Conservation (phyloP, 2,329 filamentous ascomycete species). For the Endoconidiophora laricicola region DNA sequence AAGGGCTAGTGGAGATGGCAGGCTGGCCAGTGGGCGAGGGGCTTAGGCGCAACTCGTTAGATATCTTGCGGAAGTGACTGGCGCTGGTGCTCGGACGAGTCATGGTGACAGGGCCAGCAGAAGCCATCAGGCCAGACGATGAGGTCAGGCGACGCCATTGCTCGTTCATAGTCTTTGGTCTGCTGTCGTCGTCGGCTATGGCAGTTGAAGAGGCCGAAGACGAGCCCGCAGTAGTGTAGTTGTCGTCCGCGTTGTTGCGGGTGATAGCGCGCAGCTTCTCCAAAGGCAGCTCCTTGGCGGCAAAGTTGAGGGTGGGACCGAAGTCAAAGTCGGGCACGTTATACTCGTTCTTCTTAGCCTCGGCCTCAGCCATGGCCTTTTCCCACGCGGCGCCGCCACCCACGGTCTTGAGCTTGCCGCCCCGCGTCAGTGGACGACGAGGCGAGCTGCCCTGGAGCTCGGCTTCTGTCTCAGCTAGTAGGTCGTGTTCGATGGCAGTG, state of each 20-base stretch:
- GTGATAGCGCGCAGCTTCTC: conserved; percentile 9
- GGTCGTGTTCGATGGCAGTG: conserved; percentile 15
- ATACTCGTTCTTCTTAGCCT: conserved; percentile 20
- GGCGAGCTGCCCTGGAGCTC: conserved; percentile 32
- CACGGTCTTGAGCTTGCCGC: conserved; percentile 61
- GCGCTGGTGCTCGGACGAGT: conserved; percentile 3
- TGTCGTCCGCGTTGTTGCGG: neutral
- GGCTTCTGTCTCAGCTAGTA: too few species aligned
- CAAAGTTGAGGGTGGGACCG: conserved; percentile 62
- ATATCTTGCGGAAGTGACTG: conserved; percentile 11
- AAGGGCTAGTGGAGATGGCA: neutral
- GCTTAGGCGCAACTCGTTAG: conserved; percentile 3
- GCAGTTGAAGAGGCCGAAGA: neutral
- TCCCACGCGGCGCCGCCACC: conserved; percentile 30
- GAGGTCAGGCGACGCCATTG: conserved; percentile 11
- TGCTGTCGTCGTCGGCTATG: neutral
- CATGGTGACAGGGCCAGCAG: neutral
- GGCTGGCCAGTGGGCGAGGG: neutral
- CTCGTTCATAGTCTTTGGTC: conserved; percentile 9
- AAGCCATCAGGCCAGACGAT: neutral
- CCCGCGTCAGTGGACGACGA: neutral
- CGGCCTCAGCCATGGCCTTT: neutral
- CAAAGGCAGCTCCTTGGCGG: conserved; percentile 15
- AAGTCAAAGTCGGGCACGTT: conserved; percentile 68
- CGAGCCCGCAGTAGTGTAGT: neutral